phyloP scores from a whole-genome alignment of 2,329 filamentous ascomycete species.

The Scedosporium dehoogii region DNA sequence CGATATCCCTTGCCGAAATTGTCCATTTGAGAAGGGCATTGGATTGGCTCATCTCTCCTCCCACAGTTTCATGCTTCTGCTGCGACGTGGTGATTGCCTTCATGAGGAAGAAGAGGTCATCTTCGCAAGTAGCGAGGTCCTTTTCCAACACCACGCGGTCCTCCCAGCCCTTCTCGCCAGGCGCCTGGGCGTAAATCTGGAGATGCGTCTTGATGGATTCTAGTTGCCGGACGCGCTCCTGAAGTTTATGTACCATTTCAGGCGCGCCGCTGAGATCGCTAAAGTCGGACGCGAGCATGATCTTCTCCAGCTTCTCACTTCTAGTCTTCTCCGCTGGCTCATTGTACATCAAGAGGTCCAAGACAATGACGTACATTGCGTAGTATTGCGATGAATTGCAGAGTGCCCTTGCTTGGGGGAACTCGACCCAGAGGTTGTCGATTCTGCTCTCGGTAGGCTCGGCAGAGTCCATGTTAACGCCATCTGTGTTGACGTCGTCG shows the following conservation, averaged over 20 bases:
- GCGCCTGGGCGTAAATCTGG: slow-evolving; percentile 77
- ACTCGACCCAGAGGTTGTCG: slow-evolving; percentile 94
- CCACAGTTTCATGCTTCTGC: slow-evolving; percentile 68
- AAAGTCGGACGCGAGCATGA: slow-evolving; percentile 97
- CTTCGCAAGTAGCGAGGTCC: slow-evolving; percentile 80
- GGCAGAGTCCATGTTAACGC: slow-evolving; percentile 23
- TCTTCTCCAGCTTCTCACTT: slow-evolving; percentile 90
- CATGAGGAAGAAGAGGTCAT: slow-evolving; percentile 99
- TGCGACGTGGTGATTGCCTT: slow-evolving; percentile 98
- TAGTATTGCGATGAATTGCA: slow-evolving; percentile 98
- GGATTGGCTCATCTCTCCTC: slow-evolving; percentile 24
- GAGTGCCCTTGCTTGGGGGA: slow-evolving; percentile 85
- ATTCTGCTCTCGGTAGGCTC: slow-evolving; percentile 61
- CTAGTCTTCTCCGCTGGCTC: slow-evolving; percentile 97
- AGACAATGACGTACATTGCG: slow-evolving; percentile 93
- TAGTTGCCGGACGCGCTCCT: slow-evolving; percentile 85
- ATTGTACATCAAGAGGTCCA: slow-evolving; percentile 91
- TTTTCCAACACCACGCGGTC: slow-evolving; percentile 82
- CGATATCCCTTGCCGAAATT: slow-evolving; percentile 87
- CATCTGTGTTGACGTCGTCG: slow-evolving; percentile 71
- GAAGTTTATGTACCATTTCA: slow-evolving; percentile 82
- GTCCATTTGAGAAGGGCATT: slow-evolving; percentile 83
- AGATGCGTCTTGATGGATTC: slow-evolving; percentile 96
- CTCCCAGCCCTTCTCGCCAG: slow-evolving; percentile 86
- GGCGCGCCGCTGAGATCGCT: slow-evolving; percentile 91